Evolutionary conservation across 2,329 filamentous ascomycete genomes (phyloP).

Genomic region (Neurospora sp.): DNA sequence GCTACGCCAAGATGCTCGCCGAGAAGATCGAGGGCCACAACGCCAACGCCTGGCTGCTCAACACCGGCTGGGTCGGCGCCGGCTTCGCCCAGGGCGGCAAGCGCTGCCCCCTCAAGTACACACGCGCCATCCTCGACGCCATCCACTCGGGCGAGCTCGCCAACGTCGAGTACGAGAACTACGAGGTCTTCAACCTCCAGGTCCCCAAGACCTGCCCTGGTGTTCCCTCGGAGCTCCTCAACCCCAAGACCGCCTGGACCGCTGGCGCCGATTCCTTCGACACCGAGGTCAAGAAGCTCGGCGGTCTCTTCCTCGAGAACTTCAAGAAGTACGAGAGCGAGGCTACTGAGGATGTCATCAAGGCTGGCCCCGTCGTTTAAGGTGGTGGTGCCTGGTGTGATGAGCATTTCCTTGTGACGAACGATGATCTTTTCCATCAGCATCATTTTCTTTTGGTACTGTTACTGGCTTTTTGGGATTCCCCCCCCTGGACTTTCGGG

Average conservation of each 20-base stretch:
- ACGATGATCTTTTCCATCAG: not conserved
- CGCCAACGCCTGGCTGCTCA: conserved; percentile 95
- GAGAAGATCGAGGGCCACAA: conserved; percentile 96
- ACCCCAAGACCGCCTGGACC: conserved; percentile 90
- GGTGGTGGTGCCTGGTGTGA: not conserved
- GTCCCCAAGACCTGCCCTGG: conserved; percentile 88
- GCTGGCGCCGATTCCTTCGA: conserved; percentile 73
- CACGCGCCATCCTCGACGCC: conserved; percentile 92
- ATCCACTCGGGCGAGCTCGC: conserved; percentile 96
- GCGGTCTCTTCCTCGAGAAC: conserved; percentile 85
- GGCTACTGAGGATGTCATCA: conserved; percentile 70
- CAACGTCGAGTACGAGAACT: conserved; percentile 86
- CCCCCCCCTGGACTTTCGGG: not conserved
- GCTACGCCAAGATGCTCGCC: conserved; percentile 95
- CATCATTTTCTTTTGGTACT: not conserved
- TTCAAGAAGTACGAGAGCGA: conserved; percentile 91
- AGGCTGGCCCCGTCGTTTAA: conserved; percentile 31
- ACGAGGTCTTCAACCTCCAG: conserved; percentile 92
- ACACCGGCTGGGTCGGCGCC: conserved; percentile 95
- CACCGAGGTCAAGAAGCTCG: conserved; percentile 83
- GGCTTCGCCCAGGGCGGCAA: conserved; percentile 86
- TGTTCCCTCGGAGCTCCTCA: conserved; percentile 86
- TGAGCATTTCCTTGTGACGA: not conserved
- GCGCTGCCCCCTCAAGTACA: conserved; percentile 97
- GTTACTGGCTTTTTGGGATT: not conserved